These are phyloP conservation scores for Coemansia sp. DNA, from an alignment of 192 early-diverging fungal genomes.

Conservation along the genomic window DNA sequence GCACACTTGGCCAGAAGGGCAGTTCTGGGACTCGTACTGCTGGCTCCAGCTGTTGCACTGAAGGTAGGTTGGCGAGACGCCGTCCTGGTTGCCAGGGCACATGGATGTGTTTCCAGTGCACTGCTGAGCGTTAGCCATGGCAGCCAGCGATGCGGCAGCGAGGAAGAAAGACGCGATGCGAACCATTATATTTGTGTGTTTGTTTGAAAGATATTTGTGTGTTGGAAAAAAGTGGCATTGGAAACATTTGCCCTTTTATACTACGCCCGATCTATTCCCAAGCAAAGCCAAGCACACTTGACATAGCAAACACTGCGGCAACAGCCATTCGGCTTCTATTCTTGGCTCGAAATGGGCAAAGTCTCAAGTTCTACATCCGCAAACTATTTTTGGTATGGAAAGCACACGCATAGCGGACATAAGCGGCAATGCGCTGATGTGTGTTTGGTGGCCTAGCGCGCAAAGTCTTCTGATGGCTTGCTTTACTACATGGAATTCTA, in stretches of 20 bases:
- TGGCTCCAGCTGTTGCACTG: conserved; percentile 47
- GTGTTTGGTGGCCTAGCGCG: background rate
- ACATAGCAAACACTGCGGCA: background rate
- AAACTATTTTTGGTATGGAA: conserved; percentile 14
- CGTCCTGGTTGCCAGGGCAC: conserved; percentile 47
- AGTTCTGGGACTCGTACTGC: conserved; percentile 29
- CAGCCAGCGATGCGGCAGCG: conserved; percentile 19
- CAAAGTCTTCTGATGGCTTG: conserved; percentile 1
- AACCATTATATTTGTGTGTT: conserved; percentile 21
- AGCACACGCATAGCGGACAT: background rate
- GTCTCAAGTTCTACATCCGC: background rate
- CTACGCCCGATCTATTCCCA: conserved; percentile 1
- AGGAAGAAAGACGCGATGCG: conserved; percentile 29
- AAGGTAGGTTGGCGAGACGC: conserved; percentile 50
- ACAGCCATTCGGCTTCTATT: conserved; percentile 4
- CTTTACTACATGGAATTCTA: background rate
- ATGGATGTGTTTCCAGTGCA: conserved; percentile 46
- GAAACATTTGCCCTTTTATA: conserved; percentile 12
- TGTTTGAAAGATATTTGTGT: background rate
- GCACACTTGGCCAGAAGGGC: conserved; percentile 48
- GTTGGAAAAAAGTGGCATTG: background rate
- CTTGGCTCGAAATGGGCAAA: background rate
- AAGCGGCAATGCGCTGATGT: conserved; percentile 1
- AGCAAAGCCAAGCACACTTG: background rate
- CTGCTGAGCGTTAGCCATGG: conserved; percentile 25